Percentiles rank a stretch among this genome's conserved stretches.
phyloP scores from a whole-genome alignment of 768 basidiomycete genomes.

The Boletus sensibilis region DNA sequence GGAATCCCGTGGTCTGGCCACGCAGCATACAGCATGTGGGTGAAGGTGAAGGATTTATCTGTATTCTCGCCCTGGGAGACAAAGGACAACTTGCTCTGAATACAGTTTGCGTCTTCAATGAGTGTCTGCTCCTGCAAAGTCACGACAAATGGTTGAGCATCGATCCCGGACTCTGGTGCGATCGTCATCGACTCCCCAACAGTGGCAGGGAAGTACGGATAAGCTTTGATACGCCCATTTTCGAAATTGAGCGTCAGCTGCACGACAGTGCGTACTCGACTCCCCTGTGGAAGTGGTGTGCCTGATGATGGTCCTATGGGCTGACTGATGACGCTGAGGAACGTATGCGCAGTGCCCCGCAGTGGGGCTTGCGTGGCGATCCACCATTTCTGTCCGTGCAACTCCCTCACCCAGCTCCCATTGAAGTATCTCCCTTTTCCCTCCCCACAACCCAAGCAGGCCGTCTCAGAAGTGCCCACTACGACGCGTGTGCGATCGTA shows the following conservation, averaged over 20 bases:
- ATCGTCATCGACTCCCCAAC: conserved; percentile 54
- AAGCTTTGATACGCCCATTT: conserved; percentile 66
- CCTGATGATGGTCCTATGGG: conserved; percentile 38
- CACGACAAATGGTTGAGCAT: conserved; percentile 50
- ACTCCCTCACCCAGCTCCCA: conserved; percentile 82
- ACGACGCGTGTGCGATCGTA: conserved; percentile 80
- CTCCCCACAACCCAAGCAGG: conserved; percentile 21
- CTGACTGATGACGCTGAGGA: conserved; percentile 67
- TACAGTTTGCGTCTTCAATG: conserved; percentile 58
- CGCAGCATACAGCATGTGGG: conserved; percentile 68
- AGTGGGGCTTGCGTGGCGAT: conserved; percentile 85
- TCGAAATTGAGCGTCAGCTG: conserved; percentile 80
- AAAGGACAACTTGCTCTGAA: conserved; percentile 61
- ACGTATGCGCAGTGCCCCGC: conserved; percentile 65
- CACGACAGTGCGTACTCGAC: conserved; percentile 69
- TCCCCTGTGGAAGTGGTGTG: conserved; percentile 28
- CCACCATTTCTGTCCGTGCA: conserved; percentile 73
- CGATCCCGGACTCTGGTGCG: conserved; percentile 43
- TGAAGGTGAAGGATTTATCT: conserved; percentile 49
- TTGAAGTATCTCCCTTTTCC: conserved; percentile 64
- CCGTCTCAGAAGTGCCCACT: conserved; percentile 33
- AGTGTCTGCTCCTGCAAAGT: conserved; percentile 48
- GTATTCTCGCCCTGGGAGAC: conserved; percentile 33
- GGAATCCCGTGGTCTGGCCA: conserved; percentile 93
- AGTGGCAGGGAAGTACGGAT: conserved; percentile 67